Percentiles rank a stretch among this genome's conserved stretches.
Conservation (phyloP, 176 grass and related monocot species). For the Musa troglodytarum region DNA sequence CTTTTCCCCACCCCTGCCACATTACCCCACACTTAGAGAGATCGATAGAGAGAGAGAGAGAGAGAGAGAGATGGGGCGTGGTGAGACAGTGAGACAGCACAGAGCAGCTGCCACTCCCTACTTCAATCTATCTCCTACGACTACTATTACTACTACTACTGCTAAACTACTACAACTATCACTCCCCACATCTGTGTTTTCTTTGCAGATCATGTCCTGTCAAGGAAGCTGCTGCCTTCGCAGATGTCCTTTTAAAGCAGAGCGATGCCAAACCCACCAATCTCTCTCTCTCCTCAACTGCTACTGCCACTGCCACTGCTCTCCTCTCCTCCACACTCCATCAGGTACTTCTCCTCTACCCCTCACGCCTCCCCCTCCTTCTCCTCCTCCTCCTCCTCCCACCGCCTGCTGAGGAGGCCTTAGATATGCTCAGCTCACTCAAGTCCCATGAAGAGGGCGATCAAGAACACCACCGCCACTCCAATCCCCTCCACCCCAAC, state of each 20-base stretch:
- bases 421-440: constrained; percentile 76
- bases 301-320: constrained; percentile 38
- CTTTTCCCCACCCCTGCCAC: constrained; percentile 24
- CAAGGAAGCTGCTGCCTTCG: constrained; percentile 63
- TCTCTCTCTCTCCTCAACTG: constrained; percentile 16
- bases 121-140: constrained; percentile 4
- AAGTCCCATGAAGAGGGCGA: constrained; percentile 41
- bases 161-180: constrained; percentile 31
- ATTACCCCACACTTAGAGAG: constrained; percentile 19
- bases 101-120: constrained; percentile 36
- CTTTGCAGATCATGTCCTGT: constrained; percentile 96
- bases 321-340: constrained; percentile 25
- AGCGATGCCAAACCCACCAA: background rate
- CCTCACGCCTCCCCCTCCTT: background rate
- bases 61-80: constrained; percentile 17
- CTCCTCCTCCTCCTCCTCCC: background rate
- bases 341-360: constrained; percentile 19
- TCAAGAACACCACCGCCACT: constrained; percentile 5
- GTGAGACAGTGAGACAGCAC: constrained; percentile 50
- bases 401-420: background rate
- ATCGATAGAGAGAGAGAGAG: background rate
- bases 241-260: constrained; percentile 32
- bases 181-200: constrained; percentile 37
- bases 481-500: background rate
- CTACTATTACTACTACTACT: constrained; percentile 23